Evolutionary conservation across 306 rosid species (phyloP), one percentile per base, ranked within the genome.

Genomic region (Adenanthera pavonina): DNA sequence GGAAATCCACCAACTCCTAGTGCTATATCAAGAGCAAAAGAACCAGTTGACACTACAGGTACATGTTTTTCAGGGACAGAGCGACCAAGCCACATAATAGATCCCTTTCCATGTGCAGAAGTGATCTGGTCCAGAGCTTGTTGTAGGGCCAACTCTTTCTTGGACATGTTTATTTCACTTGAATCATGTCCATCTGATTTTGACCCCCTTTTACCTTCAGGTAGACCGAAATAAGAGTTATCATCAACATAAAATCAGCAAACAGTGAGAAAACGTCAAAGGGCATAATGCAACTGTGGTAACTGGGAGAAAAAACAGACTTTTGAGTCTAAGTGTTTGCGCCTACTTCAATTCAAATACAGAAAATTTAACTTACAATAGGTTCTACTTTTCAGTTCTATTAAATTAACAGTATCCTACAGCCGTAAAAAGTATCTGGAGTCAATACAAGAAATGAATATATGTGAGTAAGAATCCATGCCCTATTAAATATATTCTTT

Each of bases 21-120:
- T 5, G 98, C 97, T 19, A 84, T 1, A 86, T 95, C 99, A 81
- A 95, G 93, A 72, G 91, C 85, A 84, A 93, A 89, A 44, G 97
- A 95, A 81, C 99, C 97, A 2, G 94, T 87, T 75, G 99, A 90
- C 15, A 93, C 85, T 72, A 93, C 99, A 11, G 97, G 95, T 76
- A 90, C 92, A 47, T 84, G 51, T 78, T 71, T 90, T 25, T 84
- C 80, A 56, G 84, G 44, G 51, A 8, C 80, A 9, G 95, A 72
- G 67, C 90, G 91, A 69, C 98, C 99, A 82, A 95, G 95, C 99
- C 99, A 93, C 99, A 91, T 93, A 76, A 93, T 95, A 67, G 98
- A 87, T 68, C 94, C 99, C 80, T 93, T 95, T 77, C 98, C 98
- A 85, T 91, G 90, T 40, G 97, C 75, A 30, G 97, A 83, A 12